These are phyloP conservation scores for Paracoccidioides brasiliensis DNA, from an alignment of 2,329 filamentous ascomycete species.

Conservation along the genomic window DNA sequence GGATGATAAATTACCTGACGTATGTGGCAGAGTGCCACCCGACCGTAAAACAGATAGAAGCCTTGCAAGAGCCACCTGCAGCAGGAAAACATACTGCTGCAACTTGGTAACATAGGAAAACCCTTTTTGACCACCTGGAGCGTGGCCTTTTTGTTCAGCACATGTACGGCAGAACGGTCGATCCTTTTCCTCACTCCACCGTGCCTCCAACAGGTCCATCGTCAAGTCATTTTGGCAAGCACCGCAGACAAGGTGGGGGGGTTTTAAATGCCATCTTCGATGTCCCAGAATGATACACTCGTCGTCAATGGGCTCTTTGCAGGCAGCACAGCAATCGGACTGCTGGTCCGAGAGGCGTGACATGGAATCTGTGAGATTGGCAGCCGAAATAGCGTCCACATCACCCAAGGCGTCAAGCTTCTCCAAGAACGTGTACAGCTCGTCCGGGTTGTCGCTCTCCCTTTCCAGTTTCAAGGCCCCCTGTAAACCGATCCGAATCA, in stretches of 20 bases:
- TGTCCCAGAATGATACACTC: conserved; percentile 69
- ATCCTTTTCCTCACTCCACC: conserved; percentile 54
- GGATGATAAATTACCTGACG: conserved; percentile 39
- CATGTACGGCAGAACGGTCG: conserved; percentile 61
- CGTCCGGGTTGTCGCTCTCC: conserved; percentile 60
- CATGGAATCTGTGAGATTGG: conserved; percentile 54
- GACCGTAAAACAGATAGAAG: conserved; percentile 75
- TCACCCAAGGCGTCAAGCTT: conserved; percentile 74
- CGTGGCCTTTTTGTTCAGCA: conserved; percentile 35
- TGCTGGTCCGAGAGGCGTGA: conserved; percentile 57
- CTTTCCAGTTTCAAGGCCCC: conserved; percentile 83
- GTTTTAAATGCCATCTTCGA: conserved; percentile 65
- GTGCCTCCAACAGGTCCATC: conserved; percentile 53
- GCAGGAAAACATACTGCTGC: conserved; percentile 85
- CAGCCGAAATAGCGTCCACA: conserved; percentile 54
- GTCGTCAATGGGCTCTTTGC: conserved; percentile 82
- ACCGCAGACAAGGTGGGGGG: conserved; percentile 53
- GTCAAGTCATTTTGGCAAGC: conserved; percentile 65
- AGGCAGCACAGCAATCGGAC: conserved; percentile 73
- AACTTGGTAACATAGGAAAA: conserved; percentile 72
- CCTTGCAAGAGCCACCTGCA: conserved; percentile 81
- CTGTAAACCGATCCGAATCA: conserved; percentile 93
- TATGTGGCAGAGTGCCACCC: conserved; percentile 66
- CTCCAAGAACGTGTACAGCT: conserved; percentile 69
- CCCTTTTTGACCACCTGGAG: conserved; percentile 43